Percentiles rank a stretch among this genome's conserved stretches.
phyloP scores from a whole-genome alignment of 768 basidiomycete genomes.

The Rhodotorula toruloides region DNA sequence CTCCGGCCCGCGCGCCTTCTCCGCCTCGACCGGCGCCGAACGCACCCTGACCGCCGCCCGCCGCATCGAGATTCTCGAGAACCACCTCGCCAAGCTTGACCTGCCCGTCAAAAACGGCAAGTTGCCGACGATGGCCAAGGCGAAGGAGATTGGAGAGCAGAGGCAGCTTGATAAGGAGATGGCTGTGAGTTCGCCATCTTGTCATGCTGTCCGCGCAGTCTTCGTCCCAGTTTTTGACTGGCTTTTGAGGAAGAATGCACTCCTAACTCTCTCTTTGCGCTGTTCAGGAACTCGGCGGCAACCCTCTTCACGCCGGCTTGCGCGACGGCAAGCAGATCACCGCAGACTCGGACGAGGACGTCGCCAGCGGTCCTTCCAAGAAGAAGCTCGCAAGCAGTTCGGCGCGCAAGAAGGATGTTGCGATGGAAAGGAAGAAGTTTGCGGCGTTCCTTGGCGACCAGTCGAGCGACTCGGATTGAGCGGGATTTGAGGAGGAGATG shows the following conservation, averaged over 20 bases:
- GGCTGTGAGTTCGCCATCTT: not conserved
- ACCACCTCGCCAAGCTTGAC: not conserved
- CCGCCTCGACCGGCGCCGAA: constrained; percentile 18
- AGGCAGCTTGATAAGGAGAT: constrained; percentile 9
- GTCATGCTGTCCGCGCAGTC: not conserved
- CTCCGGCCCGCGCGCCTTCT: constrained; percentile 2
- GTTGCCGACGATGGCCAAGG: constrained; percentile 1
- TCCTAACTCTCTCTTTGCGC: not conserved
- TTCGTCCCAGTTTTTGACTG: too few relatives aligned
- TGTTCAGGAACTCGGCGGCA: constrained; percentile 1
- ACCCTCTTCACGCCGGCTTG: not conserved
- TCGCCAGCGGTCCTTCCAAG: too few relatives aligned
- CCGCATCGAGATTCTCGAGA: constrained; percentile 18
- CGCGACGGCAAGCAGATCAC: constrained; percentile 14
- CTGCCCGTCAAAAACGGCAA: not conserved
- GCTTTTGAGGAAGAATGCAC: not conserved
- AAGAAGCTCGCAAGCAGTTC: too few relatives aligned
- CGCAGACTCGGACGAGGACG: not conserved
- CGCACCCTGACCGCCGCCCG: constrained; percentile 1
- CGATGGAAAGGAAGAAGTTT: constrained; percentile 9
- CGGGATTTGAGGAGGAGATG: not conserved
- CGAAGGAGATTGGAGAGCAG: constrained; percentile 13
- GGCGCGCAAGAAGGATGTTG: not conserved
- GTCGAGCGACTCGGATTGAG: constrained; percentile 12
- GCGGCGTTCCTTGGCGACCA: constrained; percentile 15